Evolutionary conservation across 768 basidiomycete genomes (phyloP).

Genomic region (Kwoniella mangroviensis): DNA sequence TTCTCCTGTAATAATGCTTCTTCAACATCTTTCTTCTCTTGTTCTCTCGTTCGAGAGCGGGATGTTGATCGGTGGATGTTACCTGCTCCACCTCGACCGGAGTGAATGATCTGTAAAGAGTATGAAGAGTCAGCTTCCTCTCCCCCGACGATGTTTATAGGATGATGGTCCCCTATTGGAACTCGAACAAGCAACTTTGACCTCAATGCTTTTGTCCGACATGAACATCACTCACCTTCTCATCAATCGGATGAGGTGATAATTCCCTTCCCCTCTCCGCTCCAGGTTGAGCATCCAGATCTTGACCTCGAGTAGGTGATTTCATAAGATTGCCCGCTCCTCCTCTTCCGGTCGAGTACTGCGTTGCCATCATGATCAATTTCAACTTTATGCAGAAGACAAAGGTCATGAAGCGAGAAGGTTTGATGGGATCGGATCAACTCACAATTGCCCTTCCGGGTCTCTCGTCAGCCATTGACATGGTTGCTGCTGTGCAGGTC

Average conservation of each 20-base stretch:
- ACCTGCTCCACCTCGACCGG: constrained; percentile 79
- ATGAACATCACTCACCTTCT: constrained; percentile 29
- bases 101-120: constrained; percentile 52
- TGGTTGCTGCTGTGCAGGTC: constrained; percentile 8
- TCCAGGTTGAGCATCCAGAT: constrained; percentile 39
- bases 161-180: too few relatives aligned
- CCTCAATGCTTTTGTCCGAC: too few relatives aligned
- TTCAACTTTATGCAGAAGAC: neutral
- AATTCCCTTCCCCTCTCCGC: constrained; percentile 50
- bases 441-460: constrained; percentile 44
- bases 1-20: constrained; percentile 51
- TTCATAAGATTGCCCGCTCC: constrained; percentile 54
- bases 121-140: too few relatives aligned
- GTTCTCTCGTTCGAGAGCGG: constrained; percentile 66
- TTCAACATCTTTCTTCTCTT: constrained; percentile 26
- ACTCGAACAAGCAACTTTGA: too few relatives aligned
- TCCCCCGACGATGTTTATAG: too few relatives aligned
- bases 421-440: neutral
- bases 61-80: constrained; percentile 67
- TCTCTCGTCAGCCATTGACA: constrained; percentile 26
- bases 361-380: neutral
- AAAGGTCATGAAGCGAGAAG: neutral
- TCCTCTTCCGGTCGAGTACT: constrained; percentile 53
- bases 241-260: constrained; percentile 32
- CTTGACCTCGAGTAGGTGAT: constrained; percentile 47